Evolutionary conservation across 2,329 filamentous ascomycete species (phyloP), one percentile per base, ranked within the genome.

Genomic region (Aspergillus japonicus): DNA sequence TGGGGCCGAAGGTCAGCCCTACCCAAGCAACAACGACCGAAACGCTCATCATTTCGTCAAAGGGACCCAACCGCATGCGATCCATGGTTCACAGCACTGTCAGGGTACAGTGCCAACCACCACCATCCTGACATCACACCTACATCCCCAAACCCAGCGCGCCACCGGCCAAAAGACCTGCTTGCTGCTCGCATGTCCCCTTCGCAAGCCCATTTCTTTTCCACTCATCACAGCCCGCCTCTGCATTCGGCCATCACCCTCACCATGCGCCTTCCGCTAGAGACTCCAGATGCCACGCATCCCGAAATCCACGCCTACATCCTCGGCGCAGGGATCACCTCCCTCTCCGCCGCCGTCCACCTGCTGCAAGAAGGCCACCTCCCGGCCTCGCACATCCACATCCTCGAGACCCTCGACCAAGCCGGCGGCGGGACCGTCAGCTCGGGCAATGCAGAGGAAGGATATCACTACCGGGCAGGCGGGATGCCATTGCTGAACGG

Each of bases 401-500:
- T 77, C 26, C 62, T 76, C 47, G 75, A 76, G 57, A 69, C 71
- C 23, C 65, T 70, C 12, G 60, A 61, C 11, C 54, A 68, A 7
- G 65, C 74, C 1, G 73, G 73, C 19, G 71, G 72, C 23, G 70
- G 69, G 7, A 67, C 74, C 16, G 66, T 68, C 29, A 71, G 68
- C 23, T 55, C 64, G 12, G 69, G 73, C 2, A 68, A 69, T 60
- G 65, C 70, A 8, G 63, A 69, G 29, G 69, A 71, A 33, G 75
- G 75, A 0, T 77, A 76, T 54, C 68, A 76, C 51, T 73, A 73
- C 55, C 73, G 72, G 23, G 71, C 71, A 7, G 75, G 71, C 23
- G 68, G 72, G 19, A 69, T 75, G 62, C 73, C 75, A 51, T 68
- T 70, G 33, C 71, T 69, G 47, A 72, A 73, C 35, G 75, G 71